Evolutionary conservation across 2,329 filamentous ascomycete species (phyloP).

Genomic region (Monosporascus ibericus): DNA sequence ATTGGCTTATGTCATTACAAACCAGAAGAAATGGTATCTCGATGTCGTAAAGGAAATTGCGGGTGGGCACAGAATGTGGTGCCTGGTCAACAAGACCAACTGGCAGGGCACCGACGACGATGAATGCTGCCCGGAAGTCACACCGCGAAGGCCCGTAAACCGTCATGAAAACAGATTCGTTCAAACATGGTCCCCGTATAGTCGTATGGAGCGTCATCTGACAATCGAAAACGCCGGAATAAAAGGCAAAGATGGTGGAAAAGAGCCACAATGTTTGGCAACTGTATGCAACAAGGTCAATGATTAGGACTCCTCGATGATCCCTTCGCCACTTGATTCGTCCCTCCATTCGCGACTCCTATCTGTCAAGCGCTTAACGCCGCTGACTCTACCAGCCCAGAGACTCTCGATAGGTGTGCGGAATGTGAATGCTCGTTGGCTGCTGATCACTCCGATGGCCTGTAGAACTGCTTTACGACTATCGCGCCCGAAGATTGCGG

Average conservation of each 20-base stretch:
- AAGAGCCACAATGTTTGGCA: background rate
- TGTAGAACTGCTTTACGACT: conserved; percentile 93
- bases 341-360: conserved; percentile 90
- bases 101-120: background rate
- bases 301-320: conserved; percentile 53
- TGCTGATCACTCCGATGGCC: conserved; percentile 93
- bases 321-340: conserved; percentile 67
- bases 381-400: conserved; percentile 78
- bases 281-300: background rate
- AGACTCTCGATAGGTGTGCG: conserved; percentile 82
- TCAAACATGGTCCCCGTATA: background rate
- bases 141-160: background rate
- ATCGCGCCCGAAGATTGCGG: conserved; percentile 88
- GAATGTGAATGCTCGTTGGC: conserved; percentile 89
- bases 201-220: background rate
- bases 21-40: conserved; percentile 22
- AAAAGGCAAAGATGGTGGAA: conserved; percentile 5
- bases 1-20: conserved; percentile 9
- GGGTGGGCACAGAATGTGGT: background rate
- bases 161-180: background rate
- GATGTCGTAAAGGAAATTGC: conserved; percentile 12
- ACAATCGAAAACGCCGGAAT: background rate
- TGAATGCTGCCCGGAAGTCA: background rate
- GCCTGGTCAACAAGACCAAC: background rate
- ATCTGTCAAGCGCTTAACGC: conserved; percentile 76